phyloP scores from a whole-genome alignment of 2,329 filamentous ascomycete genomes.

The Biscogniauxia mediterranea region DNA sequence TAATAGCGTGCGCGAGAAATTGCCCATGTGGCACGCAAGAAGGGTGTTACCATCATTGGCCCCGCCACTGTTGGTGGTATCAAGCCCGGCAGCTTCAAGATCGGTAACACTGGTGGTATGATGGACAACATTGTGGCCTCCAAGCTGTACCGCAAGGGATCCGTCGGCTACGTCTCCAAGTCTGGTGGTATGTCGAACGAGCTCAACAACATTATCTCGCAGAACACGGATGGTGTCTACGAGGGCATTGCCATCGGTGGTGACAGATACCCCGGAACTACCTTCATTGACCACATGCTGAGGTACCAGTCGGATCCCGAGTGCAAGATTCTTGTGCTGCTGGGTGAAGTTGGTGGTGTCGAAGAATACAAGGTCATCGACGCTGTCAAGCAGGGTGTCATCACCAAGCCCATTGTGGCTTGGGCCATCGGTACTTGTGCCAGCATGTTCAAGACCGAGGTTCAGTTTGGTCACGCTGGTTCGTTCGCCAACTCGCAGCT shows the following conservation, averaged over 20 bases:
- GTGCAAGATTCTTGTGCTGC: constrained; percentile 94
- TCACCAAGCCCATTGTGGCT: constrained; percentile 98
- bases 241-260: constrained; percentile 99
- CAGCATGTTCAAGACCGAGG: constrained; percentile 99
- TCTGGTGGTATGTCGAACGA: constrained; percentile 99
- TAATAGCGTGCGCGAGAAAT: constrained; percentile 91
- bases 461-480: constrained; percentile 98
- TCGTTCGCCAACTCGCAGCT: constrained; percentile 99
- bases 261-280: constrained; percentile 97
- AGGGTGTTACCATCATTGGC: constrained; percentile 98
- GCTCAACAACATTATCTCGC: constrained; percentile 98
- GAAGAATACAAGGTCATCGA: constrained; percentile 99
- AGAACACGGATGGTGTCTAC: constrained; percentile 96
- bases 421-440: constrained; percentile 99
- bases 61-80: constrained; percentile 98
- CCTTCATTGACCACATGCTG: constrained; percentile 97
- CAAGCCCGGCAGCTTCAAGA: constrained; percentile 99
- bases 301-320: constrained; percentile 95
- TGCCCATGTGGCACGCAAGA: constrained; percentile 92
- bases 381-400: constrained; percentile 87
- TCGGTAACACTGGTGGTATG: constrained; percentile 99
- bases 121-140: constrained; percentile 99
- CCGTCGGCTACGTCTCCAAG: constrained; percentile 99
- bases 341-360: constrained; percentile 98
- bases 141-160: constrained; percentile 99